Percentiles rank a stretch among this genome's conserved stretches.
phyloP scores from a whole-genome alignment of 306 rosid genomes.

The Dryas drummondii region DNA sequence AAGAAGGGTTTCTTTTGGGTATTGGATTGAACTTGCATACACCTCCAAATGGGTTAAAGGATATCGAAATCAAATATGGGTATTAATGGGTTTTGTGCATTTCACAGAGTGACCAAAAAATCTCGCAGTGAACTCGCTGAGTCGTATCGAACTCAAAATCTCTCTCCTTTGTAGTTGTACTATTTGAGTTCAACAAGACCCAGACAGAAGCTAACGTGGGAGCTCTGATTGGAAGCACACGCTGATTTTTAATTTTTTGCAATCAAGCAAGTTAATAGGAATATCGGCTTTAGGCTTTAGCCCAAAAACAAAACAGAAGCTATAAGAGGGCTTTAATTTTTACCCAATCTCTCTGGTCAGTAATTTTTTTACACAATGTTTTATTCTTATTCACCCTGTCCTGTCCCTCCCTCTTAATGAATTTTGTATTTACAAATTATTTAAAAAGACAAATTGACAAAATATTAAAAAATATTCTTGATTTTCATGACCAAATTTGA shows the following conservation, averaged over 20 bases:
- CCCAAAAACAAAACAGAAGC: background rate
- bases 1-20: slow-evolving; percentile 4
- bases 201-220: background rate
- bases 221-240: background rate
- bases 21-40: background rate
- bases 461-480: too few relatives aligned
- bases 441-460: too few relatives aligned
- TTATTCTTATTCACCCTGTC: too few relatives aligned
- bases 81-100: background rate
- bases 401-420: too few relatives aligned
- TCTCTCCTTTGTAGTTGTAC: background rate
- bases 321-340: too few relatives aligned
- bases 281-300: background rate
- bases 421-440: too few relatives aligned
- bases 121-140: background rate
- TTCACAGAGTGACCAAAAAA: background rate
- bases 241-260: background rate
- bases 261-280: background rate
- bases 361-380: too few relatives aligned
- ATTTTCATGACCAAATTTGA: too few relatives aligned
- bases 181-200: slow-evolving; percentile 8
- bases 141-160: background rate
- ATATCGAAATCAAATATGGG: background rate
- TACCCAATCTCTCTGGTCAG: too few relatives aligned
- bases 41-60: background rate